Base-by-base conservation (phyloP, 129 eudicot species). In the Apium graveolens region DNA sequence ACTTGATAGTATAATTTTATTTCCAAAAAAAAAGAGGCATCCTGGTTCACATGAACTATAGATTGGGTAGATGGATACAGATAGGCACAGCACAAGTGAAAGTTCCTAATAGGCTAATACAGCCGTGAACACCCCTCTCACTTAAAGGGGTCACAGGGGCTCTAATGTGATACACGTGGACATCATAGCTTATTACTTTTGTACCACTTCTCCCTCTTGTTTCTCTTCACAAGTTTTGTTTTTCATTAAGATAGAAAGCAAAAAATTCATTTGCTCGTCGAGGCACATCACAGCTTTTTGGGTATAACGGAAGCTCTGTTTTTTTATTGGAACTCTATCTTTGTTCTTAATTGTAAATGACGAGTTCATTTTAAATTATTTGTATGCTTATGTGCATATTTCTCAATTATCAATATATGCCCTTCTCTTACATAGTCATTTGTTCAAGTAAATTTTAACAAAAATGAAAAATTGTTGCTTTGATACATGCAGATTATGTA, bases 401-500 rank as follows among this genome's bases (percentile, higher is more conserved):
- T 45, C 13, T n/a, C 34, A 35, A 37, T 44, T 63, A 26, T 26
- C 34, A 38, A 17, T 29, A 11, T 44, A 63, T 38, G 29, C 48
- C 71, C n/a, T 6, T 75, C 37, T 44, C n/a, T 11, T 38, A 44
- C 65, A 24, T 60, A 38, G 37, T 26, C 16, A 5, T 12, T 73
- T 5, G 6, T 10, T 44, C 27, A 39, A 38, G 34, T 34, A 26
- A 77, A 34, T 62, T 62, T 17, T 27, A 7, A 65, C 14, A 35
- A 29, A 2, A 29, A 20, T 17, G 1, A 46, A 42, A 16, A 43
- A 53, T 55, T 27, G 62, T 74, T 13, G 55, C 32, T 78, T 24
- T 34, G 29, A 51, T n/a, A 76, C 62, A 29, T 86, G 82, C 84
- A 95, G 97, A 90, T 95, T 74, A 92, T 86, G 93, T 95, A 95